Evolutionary conservation across 306 rosid species (phyloP), one percentile per base, ranked within the genome.

Genomic region (Betula pendula): DNA sequence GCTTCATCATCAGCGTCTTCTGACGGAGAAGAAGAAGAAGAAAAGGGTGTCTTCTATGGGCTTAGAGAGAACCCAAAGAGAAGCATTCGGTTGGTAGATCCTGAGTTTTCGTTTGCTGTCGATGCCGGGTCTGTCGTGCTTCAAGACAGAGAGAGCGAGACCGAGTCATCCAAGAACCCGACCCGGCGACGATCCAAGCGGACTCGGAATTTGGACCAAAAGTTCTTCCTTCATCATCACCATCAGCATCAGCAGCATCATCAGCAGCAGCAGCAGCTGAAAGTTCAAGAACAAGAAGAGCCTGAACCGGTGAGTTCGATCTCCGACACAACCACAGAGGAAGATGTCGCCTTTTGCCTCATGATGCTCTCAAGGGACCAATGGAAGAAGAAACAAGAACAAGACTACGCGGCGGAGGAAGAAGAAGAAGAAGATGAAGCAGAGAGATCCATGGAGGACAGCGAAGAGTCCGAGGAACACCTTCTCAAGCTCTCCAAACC

Each of bases 341-440:
- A 95, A 79, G 90, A 87, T 49, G 82, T 95, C 0, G 98, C 99
- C 4, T 88, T 88, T 42, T 92, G 96, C 56, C 92, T 95, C 65
- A 91, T 95, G 92, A 81, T 91, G 92, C 77, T 95, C 15, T 95
- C 98, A 1, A 89, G 97, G 3, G 97, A 95, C 79, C 82, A 81
- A 63, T 92, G 98, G 97, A 87, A 56, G 97, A 87, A 56, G 68
- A 60, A 56, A 11, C 77, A 73, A 31, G 69, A 77, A 0, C 77
- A 74, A 4, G 75, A 76, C 0, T 68, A 81, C 0, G n/a, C n/a
- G n/a, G n/a, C n/a, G n/a, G n/a, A n/a, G n/a, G n/a, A n/a, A n/a
- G 82, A 84, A 3, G 89, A 85, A 0, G 79, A 58, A 0, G 85
- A 85, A 0, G 82, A 83, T 2, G 87, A 84, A 2, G 81, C 33